phyloP scores from a whole-genome alignment of 2,329 filamentous ascomycete genomes.

The Xylariaceae sp. region DNA sequence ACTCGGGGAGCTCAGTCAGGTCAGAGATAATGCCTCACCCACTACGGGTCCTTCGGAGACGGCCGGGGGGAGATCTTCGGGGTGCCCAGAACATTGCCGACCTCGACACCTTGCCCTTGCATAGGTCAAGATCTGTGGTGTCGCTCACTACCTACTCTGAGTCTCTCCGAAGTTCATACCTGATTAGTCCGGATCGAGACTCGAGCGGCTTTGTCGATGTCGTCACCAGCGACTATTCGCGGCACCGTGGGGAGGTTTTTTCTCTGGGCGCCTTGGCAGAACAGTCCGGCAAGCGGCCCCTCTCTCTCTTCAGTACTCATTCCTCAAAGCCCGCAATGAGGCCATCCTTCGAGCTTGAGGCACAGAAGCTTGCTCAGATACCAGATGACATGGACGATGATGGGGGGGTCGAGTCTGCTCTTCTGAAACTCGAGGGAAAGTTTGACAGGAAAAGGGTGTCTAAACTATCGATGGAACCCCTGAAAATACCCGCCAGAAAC shows the following conservation, averaged over 20 bases:
- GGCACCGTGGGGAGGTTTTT: slow-evolving; percentile 38
- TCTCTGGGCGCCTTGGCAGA: slow-evolving; percentile 53
- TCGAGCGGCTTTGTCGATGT: slow-evolving; percentile 38
- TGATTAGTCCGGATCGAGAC: slow-evolving; percentile 33
- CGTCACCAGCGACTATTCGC: slow-evolving; percentile 35
- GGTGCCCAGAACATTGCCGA: slow-evolving; percentile 60
- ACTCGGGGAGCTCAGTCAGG: slow-evolving; percentile 44
- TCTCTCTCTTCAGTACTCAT: slow-evolving; percentile 54
- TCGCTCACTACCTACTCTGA: slow-evolving; percentile 55
- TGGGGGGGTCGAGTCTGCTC: slow-evolving; percentile 84
- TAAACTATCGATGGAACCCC: slow-evolving; percentile 33
- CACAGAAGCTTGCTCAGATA: slow-evolving; percentile 78
- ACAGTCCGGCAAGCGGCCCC: slow-evolving; percentile 34
- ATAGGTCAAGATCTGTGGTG: slow-evolving; percentile 49
- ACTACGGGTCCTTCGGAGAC: slow-evolving; percentile 58
- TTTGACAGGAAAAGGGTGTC: slow-evolving; percentile 53
- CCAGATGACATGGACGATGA: slow-evolving; percentile 74
- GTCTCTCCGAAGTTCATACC: slow-evolving; percentile 50
- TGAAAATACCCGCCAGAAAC: slow-evolving; percentile 14
- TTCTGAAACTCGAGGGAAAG: slow-evolving; percentile 86
- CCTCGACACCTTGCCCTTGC: slow-evolving; percentile 40
- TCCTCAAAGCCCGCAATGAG: slow-evolving; percentile 57
- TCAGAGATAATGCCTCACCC: slow-evolving; percentile 41
- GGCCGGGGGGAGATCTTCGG: slow-evolving; percentile 68
- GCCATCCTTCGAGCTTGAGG: slow-evolving; percentile 80